Base-by-base conservation (phyloP, 2,329 filamentous ascomycete genomes). In the Sphaerostilbella broomeana region DNA sequence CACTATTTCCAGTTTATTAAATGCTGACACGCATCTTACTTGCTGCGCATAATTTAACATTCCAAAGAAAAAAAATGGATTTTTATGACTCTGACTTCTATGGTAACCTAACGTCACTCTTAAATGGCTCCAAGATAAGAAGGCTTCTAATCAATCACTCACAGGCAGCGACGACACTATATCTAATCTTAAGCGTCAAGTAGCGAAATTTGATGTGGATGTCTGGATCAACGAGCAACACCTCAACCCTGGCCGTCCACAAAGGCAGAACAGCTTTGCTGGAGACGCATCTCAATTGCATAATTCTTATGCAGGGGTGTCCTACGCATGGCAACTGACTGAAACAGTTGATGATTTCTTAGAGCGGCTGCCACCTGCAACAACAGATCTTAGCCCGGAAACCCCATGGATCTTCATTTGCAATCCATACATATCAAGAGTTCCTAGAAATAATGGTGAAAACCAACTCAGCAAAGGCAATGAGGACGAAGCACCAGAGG, bases 371-470 rank as follows among this genome's bases (percentile, higher is more conserved):
- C 81, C 82, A 0, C 84, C 86, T 0, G 70, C 72, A 4, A 81
- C 72, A 2, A 84, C 79, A 1, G 59, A 66, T 3, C 56, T 62
- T 4, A 60, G 58, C 1, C 52, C 52, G 0, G 49, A 62, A 1
- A 67, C 72, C 3, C 72, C 73, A 0, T 92, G 85, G 83, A 86
- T 94, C 33, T 87, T 74, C 65, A 74, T 84, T 28, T 73, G 71
- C 37, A 86, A 86, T 56, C 82, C 81, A 0, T 72, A 73, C 51
- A 66, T 65, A 44, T 53, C 56, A 4, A 58, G 60, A 5, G 60
- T 60, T 12, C 47, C 53, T 30, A 65, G 58, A 42, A 45, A 42
- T 6, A 49, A 53, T 19, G 56, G 58, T 5, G 46, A 58, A 24
- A 65, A 58, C 38, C 63, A 66, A 43, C 42, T 44, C 11, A 58